Percentiles rank a stretch among this genome's conserved stretches.
Evolutionary conservation across 1,284 basidiomycete genomes (phyloP).

Genomic region (Austroboletus niveus): DNA sequence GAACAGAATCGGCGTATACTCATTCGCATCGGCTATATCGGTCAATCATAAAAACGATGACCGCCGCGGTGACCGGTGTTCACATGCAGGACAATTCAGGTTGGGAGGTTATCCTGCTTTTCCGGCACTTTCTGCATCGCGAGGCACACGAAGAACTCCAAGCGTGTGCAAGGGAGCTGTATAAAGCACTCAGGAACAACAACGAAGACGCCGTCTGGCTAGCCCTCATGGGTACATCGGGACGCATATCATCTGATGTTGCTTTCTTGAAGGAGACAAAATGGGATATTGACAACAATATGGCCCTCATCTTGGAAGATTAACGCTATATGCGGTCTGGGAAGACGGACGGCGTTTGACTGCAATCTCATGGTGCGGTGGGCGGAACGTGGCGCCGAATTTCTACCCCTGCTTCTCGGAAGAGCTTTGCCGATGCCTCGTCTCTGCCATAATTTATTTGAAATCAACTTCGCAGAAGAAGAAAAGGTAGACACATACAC

Average conservation of each 20-base stretch:
- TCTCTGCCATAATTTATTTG: conserved; percentile 49
- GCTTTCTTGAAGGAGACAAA: conserved; percentile 50
- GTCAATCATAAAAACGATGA: conserved; percentile 72
- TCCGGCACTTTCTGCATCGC: conserved; percentile 71
- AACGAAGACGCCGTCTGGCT: conserved; percentile 87
- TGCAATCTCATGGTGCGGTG: conserved; percentile 17
- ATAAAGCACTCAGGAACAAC: conserved; percentile 51
- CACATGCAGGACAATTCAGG: conserved; percentile 64
- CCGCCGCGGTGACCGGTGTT: conserved; percentile 59
- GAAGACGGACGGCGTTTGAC: neutral
- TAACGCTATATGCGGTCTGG: conserved; percentile 4
- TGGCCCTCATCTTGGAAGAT: conserved; percentile 41
- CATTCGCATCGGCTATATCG: conserved; percentile 75
- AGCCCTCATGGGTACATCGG: conserved; percentile 57
- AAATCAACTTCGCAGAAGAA: neutral
- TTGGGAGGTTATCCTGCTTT: conserved; percentile 77
- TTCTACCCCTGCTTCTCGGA: conserved; percentile 76
- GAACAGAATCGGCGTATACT: conserved; percentile 71
- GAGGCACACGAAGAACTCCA: conserved; percentile 75
- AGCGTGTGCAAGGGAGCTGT: conserved; percentile 61
- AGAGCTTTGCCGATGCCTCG: conserved; percentile 73
- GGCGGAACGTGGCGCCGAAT: conserved; percentile 63
- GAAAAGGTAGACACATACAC: conserved; percentile 56
- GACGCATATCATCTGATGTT: conserved; percentile 40
- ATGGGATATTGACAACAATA: conserved; percentile 65